Evolutionary conservation across 1,284 basidiomycete species (phyloP).

Genomic region (Salmacisia buchloeana): DNA sequence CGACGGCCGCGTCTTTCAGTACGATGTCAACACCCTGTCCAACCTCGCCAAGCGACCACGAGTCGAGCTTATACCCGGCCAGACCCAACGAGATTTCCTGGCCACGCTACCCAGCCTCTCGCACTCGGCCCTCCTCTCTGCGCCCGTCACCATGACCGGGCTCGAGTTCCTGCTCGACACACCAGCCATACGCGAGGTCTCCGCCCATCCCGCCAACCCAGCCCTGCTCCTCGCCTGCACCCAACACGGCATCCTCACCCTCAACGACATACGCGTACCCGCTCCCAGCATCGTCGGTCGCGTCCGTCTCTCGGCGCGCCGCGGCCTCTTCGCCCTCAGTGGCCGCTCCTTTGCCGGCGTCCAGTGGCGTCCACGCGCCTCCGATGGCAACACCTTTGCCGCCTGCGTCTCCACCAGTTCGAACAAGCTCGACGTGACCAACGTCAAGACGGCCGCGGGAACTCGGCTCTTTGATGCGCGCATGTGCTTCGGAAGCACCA

Average conservation of each 20-base stretch:
- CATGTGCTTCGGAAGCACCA: neutral
- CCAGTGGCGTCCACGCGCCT: neutral
- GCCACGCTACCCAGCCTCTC: neutral
- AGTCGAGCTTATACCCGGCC: neutral
- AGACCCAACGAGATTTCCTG: neutral
- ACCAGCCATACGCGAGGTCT: neutral
- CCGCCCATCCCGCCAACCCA: neutral
- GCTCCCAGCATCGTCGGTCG: neutral
- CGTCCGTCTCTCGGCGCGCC: neutral
- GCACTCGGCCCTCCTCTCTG: neutral
- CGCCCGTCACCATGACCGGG: neutral
- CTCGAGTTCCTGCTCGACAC: neutral
- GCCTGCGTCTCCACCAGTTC: neutral
- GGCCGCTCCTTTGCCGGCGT: neutral
- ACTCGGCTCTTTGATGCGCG: neutral
- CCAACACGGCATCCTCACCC: neutral
- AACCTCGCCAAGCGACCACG: neutral
- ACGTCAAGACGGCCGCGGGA: neutral
- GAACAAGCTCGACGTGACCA: neutral
- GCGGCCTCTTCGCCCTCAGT: neutral
- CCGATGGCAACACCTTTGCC: neutral
- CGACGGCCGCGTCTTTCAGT: neutral
- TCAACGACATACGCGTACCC: neutral
- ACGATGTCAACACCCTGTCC: neutral
- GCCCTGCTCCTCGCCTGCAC: neutral